A percentile compares a stretch with the other conserved stretches of the same genome.
phyloP scores from a whole-genome alignment of 2,329 filamentous ascomycete species.

The Thermoascus crustaceus region DNA sequence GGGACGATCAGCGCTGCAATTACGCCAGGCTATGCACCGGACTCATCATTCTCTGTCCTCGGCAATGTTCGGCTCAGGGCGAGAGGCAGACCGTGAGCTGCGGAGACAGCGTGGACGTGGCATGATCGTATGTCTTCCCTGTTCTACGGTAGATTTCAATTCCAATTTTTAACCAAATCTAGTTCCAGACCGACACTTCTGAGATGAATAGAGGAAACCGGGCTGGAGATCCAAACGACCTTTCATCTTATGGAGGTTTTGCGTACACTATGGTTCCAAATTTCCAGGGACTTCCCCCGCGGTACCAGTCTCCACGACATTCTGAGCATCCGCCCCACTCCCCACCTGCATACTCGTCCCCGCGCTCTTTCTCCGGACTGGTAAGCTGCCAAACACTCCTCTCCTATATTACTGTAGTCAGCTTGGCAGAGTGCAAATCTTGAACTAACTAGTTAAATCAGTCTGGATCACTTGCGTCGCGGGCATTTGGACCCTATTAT shows the following conservation, averaged over 20 bases:
- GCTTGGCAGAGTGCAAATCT: neutral
- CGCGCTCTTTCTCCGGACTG: slow-evolving; percentile 5
- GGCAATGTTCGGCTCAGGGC: slow-evolving; percentile 5
- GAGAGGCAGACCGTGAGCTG: slow-evolving; percentile 8
- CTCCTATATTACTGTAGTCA: neutral
- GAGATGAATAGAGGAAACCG: no score
- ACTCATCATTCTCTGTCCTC: slow-evolving; percentile 20
- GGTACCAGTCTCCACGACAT: slow-evolving; percentile 8
- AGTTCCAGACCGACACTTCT: slow-evolving; percentile 8
- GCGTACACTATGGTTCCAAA: slow-evolving; percentile 8
- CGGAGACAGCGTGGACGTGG: slow-evolving; percentile 11
- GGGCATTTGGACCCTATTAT: neutral
- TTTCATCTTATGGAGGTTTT: slow-evolving; percentile 10
- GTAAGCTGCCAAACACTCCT: neutral
- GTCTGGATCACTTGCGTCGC: slow-evolving; percentile 4
- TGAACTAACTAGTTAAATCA: slow-evolving; percentile 1
- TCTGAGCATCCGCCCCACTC: slow-evolving; percentile 8
- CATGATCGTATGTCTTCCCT: slow-evolving; percentile 10
- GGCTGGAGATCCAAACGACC: no score
- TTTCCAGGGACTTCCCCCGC: slow-evolving; percentile 6
- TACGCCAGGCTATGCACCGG: slow-evolving; percentile 16
- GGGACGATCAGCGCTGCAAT: slow-evolving; percentile 7
- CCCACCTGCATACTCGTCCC: slow-evolving; percentile 11
- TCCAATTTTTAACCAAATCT: slow-evolving; percentile 1
- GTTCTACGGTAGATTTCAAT: neutral